Conservation (phyloP, 148 eudicot genomes). For the Amaranthus hypochondriacus region DNA sequence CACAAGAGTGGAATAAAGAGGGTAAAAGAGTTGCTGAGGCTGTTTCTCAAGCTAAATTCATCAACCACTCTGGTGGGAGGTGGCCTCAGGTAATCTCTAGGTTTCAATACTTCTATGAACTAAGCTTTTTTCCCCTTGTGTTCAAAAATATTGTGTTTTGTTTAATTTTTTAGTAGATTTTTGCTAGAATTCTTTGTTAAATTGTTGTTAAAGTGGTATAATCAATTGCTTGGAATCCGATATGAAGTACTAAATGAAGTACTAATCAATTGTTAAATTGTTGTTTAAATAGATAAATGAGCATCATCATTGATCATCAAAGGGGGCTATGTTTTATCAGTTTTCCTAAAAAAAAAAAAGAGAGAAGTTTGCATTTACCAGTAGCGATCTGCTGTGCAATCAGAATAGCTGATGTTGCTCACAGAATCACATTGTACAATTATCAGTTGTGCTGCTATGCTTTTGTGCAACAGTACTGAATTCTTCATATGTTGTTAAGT, state of each 20-base stretch:
- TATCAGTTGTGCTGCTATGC: no score
- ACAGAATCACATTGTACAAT: no score
- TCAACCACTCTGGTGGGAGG: conserved; percentile 80
- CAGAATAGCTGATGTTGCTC: no score
- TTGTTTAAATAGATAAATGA: no score
- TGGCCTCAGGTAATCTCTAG: conserved; percentile 78
- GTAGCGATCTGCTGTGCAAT: no score
- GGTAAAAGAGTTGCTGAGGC: conserved; percentile 53
- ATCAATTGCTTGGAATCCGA: neutral
- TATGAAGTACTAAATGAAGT: neutral
- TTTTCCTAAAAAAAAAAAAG: no score
- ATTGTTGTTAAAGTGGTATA: neutral
- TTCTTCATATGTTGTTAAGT: no score
- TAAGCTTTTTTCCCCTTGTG: neutral
- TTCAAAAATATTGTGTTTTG: neutral
- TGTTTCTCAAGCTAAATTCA: conserved; percentile 55
- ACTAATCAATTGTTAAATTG: no score
- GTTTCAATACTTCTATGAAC: neutral
- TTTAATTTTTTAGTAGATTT: neutral
- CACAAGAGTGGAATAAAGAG: conserved; percentile 62
- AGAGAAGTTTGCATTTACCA: no score
- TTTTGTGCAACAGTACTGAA: no score
- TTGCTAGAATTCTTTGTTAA: neutral
- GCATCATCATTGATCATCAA: no score
- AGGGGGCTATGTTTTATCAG: no score